phyloP scores from a whole-genome alignment of 805 yeast genomes.

The Hagleromyces aurorensis region DNA sequence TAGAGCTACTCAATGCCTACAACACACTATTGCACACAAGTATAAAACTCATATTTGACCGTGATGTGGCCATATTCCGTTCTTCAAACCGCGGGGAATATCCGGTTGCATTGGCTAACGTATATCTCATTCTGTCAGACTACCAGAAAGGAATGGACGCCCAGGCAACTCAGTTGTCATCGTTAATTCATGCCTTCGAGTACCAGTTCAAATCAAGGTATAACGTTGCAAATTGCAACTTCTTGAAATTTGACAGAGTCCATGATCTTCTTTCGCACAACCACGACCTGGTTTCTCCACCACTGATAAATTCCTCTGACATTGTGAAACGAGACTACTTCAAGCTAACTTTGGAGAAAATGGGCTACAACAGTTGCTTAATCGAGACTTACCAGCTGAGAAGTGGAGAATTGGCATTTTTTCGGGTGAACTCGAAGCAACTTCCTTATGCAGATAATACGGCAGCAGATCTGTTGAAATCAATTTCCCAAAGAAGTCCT shows the following conservation, averaged over 20 bases:
- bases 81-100: constrained; percentile 10
- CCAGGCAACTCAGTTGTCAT: constrained; percentile 8
- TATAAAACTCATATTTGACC: constrained; percentile 10
- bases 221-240: constrained; percentile 9
- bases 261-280: constrained; percentile 20
- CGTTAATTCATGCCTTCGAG: constrained; percentile 13
- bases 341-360: constrained; percentile 14
- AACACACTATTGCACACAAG: constrained; percentile 10
- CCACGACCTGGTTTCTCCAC: constrained; percentile 12
- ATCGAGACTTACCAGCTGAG: constrained; percentile 23
- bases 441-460: constrained; percentile 7
- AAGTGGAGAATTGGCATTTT: constrained; percentile 24
- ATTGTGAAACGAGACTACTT: constrained; percentile 19
- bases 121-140: constrained; percentile 7
- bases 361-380: constrained; percentile 10
- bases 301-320: constrained; percentile 12
- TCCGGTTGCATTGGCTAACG: constrained; percentile 4
- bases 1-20: constrained; percentile 9
- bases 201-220: constrained; percentile 12
- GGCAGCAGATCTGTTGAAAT: constrained; percentile 8
- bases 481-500: constrained; percentile 9
- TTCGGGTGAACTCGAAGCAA: constrained; percentile 19
- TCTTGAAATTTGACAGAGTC: constrained; percentile 19
- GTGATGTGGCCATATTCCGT: constrained; percentile 11
- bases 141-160: constrained; percentile 7